These are phyloP conservation scores for Lavandula angustifolia DNA, from an alignment of 257 asterid species.

Conservation along the genomic window DNA sequence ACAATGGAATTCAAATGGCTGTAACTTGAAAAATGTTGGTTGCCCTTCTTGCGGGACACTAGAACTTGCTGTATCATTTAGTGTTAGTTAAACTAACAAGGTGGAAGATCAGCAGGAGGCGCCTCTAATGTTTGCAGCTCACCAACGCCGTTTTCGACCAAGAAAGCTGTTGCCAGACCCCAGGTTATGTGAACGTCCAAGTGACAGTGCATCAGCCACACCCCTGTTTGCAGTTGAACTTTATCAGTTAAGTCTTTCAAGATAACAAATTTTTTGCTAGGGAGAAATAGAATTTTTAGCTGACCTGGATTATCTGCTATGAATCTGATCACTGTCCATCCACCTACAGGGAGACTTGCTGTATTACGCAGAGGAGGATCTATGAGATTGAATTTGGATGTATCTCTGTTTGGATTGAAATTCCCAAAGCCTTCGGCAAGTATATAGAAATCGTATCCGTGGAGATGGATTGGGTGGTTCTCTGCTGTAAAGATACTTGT, in stretches of 20 bases:
- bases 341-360: constrained; percentile 75
- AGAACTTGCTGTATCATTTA: neutral
- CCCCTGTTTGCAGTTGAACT: constrained; percentile 48
- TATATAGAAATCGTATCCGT: constrained; percentile 77
- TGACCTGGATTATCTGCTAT: constrained; percentile 89
- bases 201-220: constrained; percentile 85
- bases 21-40: constrained; percentile 34
- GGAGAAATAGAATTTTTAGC: neutral
- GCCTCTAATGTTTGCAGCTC: constrained; percentile 52
- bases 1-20: constrained; percentile 26
- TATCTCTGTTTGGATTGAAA: constrained; percentile 60
- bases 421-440: constrained; percentile 89
- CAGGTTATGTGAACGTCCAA: constrained; percentile 79
- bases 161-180: constrained; percentile 78
- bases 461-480: constrained; percentile 69
- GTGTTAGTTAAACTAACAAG: constrained; percentile 40
- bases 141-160: constrained; percentile 71
- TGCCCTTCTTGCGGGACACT: constrained; percentile 29
- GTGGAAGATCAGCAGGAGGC: constrained; percentile 69
- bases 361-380: constrained; percentile 82
- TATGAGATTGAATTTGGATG: constrained; percentile 70
- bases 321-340: constrained; percentile 86
- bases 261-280: too few relatives aligned
- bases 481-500: constrained; percentile 48
- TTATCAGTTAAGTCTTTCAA: too few relatives aligned